Evolutionary conservation across 768 basidiomycete species (phyloP), one percentile per base, ranked within the genome.

Genomic region (Mycena alexandri): DNA sequence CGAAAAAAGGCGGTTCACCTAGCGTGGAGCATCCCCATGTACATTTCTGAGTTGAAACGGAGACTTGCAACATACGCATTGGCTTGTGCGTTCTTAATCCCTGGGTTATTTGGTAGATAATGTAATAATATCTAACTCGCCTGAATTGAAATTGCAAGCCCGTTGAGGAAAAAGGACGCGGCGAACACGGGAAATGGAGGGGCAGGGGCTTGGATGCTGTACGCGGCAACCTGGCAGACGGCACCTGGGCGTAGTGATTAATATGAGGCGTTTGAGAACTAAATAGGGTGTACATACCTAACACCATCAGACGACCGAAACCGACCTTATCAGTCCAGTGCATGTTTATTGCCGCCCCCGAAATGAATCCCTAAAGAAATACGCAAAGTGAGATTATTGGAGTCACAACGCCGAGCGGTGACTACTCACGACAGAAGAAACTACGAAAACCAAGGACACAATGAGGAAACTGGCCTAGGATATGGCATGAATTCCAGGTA

Each of bases 151-250:
- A 83, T 64, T 3, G 89, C 89, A 33, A 87, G 78, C 8, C 89
- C 89, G 14, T 81, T 82, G 41, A 89, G 56, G 9, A 73, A 75
- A 63, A 81, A 86, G 1, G 77, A 82, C 16, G 84, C 47, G 21
- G 84, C 81, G 70, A 89, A 83, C 11, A 82, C 75, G 2, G 86
- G 84, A 68, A 88, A 90, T 1, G 88, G 86, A 0, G 85, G 87
- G 9, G 79, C 84, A 9, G 85, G 74, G 2, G 82, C 76, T 63
- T 82, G 79, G 24, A 88, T 76, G 11, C 78, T 74, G 66, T 85
- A 90, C 10, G 80, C 83, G 9, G 80, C 51, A 17, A 83, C 73
- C 72, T 87, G 86, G 9, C 70, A 75, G 25, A 79, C 44, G 0
- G 87, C 77, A 3, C 86, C 85, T 86, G 33, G 17, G 44, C 21